Evolutionary conservation across 2,329 filamentous ascomycete species (phyloP), one percentile per base, ranked within the genome.

Genomic region (Colletotrichum musicola): DNA sequence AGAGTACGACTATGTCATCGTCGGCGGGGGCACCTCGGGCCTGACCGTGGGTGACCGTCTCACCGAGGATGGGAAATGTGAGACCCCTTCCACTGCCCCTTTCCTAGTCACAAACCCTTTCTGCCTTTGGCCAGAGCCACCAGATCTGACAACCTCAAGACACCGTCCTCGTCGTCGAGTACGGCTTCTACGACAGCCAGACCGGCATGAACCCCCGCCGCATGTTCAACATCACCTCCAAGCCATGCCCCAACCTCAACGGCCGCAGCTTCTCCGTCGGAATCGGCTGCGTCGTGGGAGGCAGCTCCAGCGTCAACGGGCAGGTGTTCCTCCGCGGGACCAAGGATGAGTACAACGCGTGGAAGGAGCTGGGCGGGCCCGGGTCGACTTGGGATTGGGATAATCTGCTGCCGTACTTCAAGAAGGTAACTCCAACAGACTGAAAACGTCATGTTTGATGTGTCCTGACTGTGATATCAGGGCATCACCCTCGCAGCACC

Each of bases 21-120:
- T 82, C 40, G 81, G 82, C 14, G 83, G 80, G 7, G 83, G 83
- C 1, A 81, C 81, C 7, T 80, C 81, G 14, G 83, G 82, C 35
- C 73, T 85, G 22, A 77, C 78, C 4, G 73, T 84, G 14, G 78
- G 78, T 18, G 75, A 79, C 30, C 74, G 80, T 2, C 72, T 85
- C 30, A 77, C 79, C 1, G 80, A 81, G 65, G 73, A 81, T 61
- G 73, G 78, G 13, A 69, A 75, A 49, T 74, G 81, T 72, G 72
- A 67, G 20, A 25, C 5, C 7, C 3, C 27, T 14, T 14, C n/a
- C 4, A 7, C 2, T 1, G 5, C 30, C 7, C 30, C 30, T 9
- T 9, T 35, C 7, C 30, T 1, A 10, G 3, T 9, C 30, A 35
- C 30, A 5, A 35, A 35, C n/a, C n/a, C n/a, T n/a, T n/a, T n/a